Evolutionary conservation across 2,329 filamentous ascomycete species (phyloP).

Genomic region (Neopestalotiopsis clavispora): DNA sequence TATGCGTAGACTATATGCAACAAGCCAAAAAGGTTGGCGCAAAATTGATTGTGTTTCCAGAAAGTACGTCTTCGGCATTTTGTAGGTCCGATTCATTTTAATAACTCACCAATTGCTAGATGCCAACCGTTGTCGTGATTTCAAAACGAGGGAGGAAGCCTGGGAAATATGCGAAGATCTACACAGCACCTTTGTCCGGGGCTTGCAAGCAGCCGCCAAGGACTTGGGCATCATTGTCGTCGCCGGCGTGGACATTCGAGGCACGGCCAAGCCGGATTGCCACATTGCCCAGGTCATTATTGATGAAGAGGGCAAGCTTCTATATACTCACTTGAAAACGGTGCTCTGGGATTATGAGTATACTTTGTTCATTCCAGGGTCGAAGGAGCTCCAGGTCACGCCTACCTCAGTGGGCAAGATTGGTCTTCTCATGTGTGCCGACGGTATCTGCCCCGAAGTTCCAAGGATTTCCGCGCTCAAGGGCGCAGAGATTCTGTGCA

Average conservation of each 20-base stretch:
- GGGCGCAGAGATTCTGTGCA: conserved; percentile 6
- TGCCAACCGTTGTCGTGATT: conserved; percentile 2
- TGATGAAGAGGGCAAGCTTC: background rate
- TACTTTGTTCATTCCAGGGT: conserved; percentile 6
- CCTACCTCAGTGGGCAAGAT: background rate
- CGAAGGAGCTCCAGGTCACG: conserved; percentile 1
- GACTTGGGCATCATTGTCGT: background rate
- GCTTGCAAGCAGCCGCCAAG: conserved; percentile 4
- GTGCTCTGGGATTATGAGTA: conserved; percentile 5
- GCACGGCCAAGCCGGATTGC: conserved; percentile 2
- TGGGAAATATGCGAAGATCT: conserved; percentile 9
- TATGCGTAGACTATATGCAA: conserved; percentile 2
- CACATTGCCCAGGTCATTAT: conserved; percentile 6
- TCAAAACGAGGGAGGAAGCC: conserved; percentile 5
- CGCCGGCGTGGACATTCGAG: conserved; percentile 3
- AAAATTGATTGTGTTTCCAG: conserved; percentile 6
- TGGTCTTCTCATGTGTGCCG: conserved; percentile 10
- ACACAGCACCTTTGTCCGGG: background rate
- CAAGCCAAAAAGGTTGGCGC: background rate
- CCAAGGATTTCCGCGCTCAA: conserved; percentile 1
- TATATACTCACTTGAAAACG: conserved; percentile 8
- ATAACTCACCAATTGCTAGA: background rate
- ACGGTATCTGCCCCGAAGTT: conserved; percentile 4
- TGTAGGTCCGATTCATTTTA: background rate
- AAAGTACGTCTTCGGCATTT: background rate